Conservation (phyloP, 192 early-diverging fungal genomes). For the Cladochytrium replicatum region DNA sequence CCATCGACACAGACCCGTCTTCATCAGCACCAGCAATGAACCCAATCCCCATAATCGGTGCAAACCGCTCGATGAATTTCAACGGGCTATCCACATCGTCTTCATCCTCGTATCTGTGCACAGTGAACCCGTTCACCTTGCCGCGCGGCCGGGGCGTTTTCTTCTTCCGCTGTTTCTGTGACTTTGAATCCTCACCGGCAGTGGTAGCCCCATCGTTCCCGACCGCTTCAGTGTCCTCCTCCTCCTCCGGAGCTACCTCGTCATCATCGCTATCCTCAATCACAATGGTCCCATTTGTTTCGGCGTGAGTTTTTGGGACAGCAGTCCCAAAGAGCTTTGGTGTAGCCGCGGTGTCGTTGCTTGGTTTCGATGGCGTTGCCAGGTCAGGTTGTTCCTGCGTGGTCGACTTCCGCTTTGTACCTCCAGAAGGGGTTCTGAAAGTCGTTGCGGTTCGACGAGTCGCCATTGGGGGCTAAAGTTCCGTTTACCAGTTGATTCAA, state of each 20-base stretch:
- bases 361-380: conserved; percentile 24
- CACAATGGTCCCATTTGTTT: too few relatives aligned
- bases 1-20: conserved; percentile 26
- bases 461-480: too few relatives aligned
- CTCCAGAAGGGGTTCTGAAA: neutral
- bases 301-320: too few relatives aligned
- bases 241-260: conserved; percentile 1
- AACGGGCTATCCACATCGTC: neutral
- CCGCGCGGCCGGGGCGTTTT: conserved; percentile 10
- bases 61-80: conserved; percentile 9
- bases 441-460: neutral
- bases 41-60: conserved; percentile 2
- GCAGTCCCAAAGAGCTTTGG: too few relatives aligned
- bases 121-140: conserved; percentile 13
- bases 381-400: conserved; percentile 30
- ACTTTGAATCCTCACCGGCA: neutral
- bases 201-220: neutral
- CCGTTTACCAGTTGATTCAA: too few relatives aligned
- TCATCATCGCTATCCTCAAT: neutral
- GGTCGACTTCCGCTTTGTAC: conserved; percentile 16
- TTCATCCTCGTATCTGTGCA: conserved; percentile 15
- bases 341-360: conserved; percentile 22
- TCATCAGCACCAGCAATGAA: conserved; percentile 2
- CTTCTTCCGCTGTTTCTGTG: conserved; percentile 27
- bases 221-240: neutral